A percentile compares a stretch with the other conserved stretches of the same genome.
Evolutionary conservation across 345 rosid species (phyloP).

Genomic region (Moricandia moricandioides): DNA sequence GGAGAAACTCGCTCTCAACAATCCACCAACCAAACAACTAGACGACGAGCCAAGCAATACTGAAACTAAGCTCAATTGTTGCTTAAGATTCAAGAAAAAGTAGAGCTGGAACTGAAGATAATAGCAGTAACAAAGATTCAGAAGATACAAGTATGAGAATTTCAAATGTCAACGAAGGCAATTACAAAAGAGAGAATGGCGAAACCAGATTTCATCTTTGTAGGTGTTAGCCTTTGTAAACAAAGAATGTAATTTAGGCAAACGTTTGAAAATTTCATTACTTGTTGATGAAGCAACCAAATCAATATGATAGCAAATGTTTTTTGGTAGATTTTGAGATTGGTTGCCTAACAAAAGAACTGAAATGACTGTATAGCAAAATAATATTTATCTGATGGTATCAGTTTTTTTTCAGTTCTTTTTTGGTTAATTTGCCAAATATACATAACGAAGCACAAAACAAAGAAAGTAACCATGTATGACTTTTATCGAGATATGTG

Average conservation of each 20-base stretch:
- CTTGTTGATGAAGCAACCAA: conserved; percentile 15
- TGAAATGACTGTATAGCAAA: not conserved
- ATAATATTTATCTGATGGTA: not conserved
- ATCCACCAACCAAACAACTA: conserved; percentile 28
- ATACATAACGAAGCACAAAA: too few relatives aligned
- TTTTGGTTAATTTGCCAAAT: too few relatives aligned
- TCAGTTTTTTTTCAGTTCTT: not conserved
- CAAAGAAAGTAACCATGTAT: too few relatives aligned
- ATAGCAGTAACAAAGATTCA: not conserved
- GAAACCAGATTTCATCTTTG: not conserved
- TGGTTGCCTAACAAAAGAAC: not conserved
- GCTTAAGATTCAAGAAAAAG: conserved; percentile 19
- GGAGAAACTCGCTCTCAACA: conserved; percentile 51
- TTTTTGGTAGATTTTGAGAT: too few relatives aligned
- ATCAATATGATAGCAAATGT: not conserved
- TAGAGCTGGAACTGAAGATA: not conserved
- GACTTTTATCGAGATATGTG: too few relatives aligned
- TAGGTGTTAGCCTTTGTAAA: conserved; percentile 3
- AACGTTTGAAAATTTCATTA: not conserved
- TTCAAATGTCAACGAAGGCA: not conserved
- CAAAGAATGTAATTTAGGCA: not conserved
- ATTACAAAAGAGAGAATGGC: not conserved
- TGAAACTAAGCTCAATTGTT: conserved; percentile 1
- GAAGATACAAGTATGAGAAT: too few relatives aligned
- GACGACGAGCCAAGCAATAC: conserved; percentile 27